These are phyloP conservation scores for Lindgomyces ingoldianus DNA, from an alignment of 495 filamentous ascomycete genomes.

Conservation along the genomic window DNA sequence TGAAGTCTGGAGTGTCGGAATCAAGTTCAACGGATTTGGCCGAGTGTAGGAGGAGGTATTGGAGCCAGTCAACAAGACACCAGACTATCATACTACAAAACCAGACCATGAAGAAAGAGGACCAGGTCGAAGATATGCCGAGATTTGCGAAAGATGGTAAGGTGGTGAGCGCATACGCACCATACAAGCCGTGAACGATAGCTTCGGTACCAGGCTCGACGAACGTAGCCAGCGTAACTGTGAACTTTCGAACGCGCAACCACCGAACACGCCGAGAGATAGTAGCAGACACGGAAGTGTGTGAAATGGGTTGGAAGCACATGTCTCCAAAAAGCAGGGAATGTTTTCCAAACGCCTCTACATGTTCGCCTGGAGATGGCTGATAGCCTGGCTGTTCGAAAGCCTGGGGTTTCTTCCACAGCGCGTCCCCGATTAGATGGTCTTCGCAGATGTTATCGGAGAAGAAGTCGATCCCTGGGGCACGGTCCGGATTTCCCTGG, in stretches of 20 bases:
- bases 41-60: conserved; percentile 73
- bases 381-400: conserved; percentile 35
- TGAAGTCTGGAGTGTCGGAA: conserved; percentile 71
- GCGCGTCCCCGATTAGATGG: conserved; percentile 87
- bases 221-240: conserved; percentile 81
- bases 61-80: conserved; percentile 70
- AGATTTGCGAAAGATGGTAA: conserved; percentile 61
- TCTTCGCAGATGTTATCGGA: conserved; percentile 97
- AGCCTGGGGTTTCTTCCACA: conserved; percentile 64
- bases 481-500: conserved; percentile 46
- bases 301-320: conserved; percentile 83
- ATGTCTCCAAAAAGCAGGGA: conserved; percentile 80
- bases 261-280: conserved; percentile 83
- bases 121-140: conserved; percentile 67
- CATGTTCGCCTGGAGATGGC: conserved; percentile 44
- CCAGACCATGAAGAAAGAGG: conserved; percentile 66
- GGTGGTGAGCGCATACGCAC: conserved; percentile 75
- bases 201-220: conserved; percentile 95
- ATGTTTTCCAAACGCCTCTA: conserved; percentile 68
- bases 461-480: conserved; percentile 83
- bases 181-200: conserved; percentile 77
- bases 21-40: conserved; percentile 70
- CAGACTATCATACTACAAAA: conserved; percentile 64
- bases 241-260: conserved; percentile 93
- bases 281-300: conserved; percentile 78